Percentiles rank a stretch among this genome's conserved stretches.
Conservation (phyloP, 208 protist genomes). For the Acanthamoeba sp. region DNA sequence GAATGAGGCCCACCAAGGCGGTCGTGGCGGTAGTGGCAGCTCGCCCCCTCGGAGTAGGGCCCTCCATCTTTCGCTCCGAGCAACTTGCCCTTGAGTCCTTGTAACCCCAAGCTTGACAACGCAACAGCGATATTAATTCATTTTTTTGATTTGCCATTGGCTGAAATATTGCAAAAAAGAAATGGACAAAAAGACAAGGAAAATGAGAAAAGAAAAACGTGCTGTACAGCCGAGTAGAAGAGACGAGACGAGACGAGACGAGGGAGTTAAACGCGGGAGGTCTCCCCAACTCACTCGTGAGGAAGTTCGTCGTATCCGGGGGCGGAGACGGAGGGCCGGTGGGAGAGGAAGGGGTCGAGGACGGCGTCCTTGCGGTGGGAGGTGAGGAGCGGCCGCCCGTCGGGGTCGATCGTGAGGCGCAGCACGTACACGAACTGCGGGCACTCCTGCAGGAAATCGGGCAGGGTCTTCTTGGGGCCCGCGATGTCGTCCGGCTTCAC, state of each 20-base stretch:
- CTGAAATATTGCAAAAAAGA: too few relatives aligned
- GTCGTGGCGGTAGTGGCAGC: not conserved
- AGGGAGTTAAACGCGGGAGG: too few relatives aligned
- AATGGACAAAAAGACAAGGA: too few relatives aligned
- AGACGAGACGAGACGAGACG: too few relatives aligned
- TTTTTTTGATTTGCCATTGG: too few relatives aligned
- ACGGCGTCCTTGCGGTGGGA: slow-evolving; percentile 40
- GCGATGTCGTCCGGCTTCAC: slow-evolving; percentile 41
- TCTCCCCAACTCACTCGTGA: not conserved
- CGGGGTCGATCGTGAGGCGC: not conserved
- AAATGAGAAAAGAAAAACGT: too few relatives aligned
- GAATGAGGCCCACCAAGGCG: not conserved
- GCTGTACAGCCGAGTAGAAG: too few relatives aligned
- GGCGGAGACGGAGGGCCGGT: not conserved
- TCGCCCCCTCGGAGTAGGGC: not conserved
- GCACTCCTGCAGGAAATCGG: slow-evolving; percentile 51
- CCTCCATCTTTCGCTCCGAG: not conserved
- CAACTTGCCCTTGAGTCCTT: too few relatives aligned
- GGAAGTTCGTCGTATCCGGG: slow-evolving; percentile 32
- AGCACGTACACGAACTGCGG: slow-evolving; percentile 14
- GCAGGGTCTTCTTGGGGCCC: slow-evolving; percentile 13
- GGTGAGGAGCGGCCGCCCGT: not conserved
- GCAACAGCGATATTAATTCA: too few relatives aligned
- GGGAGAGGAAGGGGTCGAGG: not conserved
- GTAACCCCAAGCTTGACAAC: too few relatives aligned